Evolutionary conservation across 495 filamentous ascomycete species (phyloP).

Genomic region (Parmelia sp.): DNA sequence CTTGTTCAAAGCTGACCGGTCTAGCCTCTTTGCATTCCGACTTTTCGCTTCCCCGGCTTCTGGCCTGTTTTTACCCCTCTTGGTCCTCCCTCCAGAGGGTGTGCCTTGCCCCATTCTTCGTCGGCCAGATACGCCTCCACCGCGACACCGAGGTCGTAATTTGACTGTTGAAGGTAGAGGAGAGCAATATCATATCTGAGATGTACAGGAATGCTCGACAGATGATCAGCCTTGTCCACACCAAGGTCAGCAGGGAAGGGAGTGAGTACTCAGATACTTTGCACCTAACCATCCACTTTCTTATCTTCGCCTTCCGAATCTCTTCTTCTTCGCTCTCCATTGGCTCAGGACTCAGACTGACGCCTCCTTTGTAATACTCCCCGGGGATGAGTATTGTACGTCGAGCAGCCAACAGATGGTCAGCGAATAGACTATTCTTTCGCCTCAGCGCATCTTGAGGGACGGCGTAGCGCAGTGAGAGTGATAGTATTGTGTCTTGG

Average conservation of each 20-base stretch:
- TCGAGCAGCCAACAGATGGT: conserved; percentile 60
- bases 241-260: background rate
- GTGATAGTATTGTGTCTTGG: conserved; percentile 54
- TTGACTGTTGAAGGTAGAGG: conserved; percentile 59
- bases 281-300: conserved; percentile 63
- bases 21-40: conserved; percentile 12
- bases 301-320: conserved; percentile 54
- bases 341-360: conserved; percentile 57
- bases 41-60: conserved; percentile 14
- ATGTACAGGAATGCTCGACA: conserved; percentile 19
- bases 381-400: conserved; percentile 62
- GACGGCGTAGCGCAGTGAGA: conserved; percentile 62
- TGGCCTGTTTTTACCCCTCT: conserved; percentile 32
- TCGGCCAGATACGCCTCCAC: conserved; percentile 56
- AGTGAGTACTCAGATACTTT: conserved; percentile 54
- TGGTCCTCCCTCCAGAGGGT: conserved; percentile 47
- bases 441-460: conserved; percentile 48
- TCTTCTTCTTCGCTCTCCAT: conserved; percentile 65
- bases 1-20: conserved; percentile 21
- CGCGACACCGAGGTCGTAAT: conserved; percentile 58
- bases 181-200: conserved; percentile 62
- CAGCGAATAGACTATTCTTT: conserved; percentile 57
- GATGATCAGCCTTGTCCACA: conserved; percentile 10
- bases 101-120: conserved; percentile 62
- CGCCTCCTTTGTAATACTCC: conserved; percentile 54